Base-by-base conservation (phyloP, 2,329 filamentous ascomycete genomes). In the Diplodia intermedia region DNA sequence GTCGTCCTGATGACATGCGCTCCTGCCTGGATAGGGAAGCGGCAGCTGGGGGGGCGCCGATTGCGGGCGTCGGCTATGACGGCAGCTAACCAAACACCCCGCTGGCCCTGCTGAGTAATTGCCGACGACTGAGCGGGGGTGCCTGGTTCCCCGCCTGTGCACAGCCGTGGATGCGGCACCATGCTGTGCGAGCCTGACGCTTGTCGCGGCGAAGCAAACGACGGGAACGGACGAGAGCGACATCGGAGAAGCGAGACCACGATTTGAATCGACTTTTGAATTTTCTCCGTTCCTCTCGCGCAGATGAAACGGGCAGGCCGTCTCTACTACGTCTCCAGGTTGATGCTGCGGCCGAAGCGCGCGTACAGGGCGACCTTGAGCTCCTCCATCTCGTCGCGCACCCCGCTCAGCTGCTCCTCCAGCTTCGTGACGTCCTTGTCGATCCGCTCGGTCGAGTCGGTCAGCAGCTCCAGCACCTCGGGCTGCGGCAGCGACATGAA, bases 331-430 rank as follows among this genome's bases (percentile, higher is more conserved):
- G 91, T 92, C 81, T 99, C 95, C 72, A 98, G 85, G 81, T 99
- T 99, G 84, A 99, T 99, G 79, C 94, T 97, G 79, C 91, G 89
- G 67, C 95, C 95, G 81, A 99, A 99, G 70, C 96, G 89, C 40
- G 93, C 94, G 81, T 99, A 99, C 70, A 99, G 83, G 70, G 92
- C 89, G 69, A 97, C 91, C 84, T 99, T 99, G 71, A 99, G 85
- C 78, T 91, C 86, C 70, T 89, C 87, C 91, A 98, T 94, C 78
- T 97, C 92, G 71, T 96, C 93, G 67, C 90, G 90, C 65, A 97
- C 85, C 2, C 85, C 85, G 66, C 86, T 83, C 49, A 98, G 81
- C 76, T 90, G 91, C 65, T 93, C 91, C 80, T 97, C 93, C 66
- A 97, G 82, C 69, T 82, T 84, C 23, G 86, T 84, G 18, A 97